Percentiles rank a stretch among this genome's conserved stretches.
These are phyloP conservation scores for Botrytis hyacinthi DNA, from an alignment of 2,329 filamentous ascomycete genomes.

Conservation along the genomic window DNA sequence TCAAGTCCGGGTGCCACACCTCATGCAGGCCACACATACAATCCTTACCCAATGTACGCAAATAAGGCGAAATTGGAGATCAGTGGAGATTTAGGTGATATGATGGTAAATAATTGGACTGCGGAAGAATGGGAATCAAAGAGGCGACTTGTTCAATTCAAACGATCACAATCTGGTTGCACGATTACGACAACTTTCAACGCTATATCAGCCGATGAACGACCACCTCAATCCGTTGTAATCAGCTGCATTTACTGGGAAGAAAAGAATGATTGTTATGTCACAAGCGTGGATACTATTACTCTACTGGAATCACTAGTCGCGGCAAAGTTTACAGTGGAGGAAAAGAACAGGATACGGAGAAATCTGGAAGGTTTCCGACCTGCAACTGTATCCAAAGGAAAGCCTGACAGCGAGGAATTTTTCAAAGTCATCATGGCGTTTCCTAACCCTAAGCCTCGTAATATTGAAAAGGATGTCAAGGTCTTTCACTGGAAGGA, in stretches of 20 bases:
- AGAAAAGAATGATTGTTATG: constrained; percentile 84
- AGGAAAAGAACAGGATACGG: constrained; percentile 97
- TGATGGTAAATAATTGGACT: constrained; percentile 81
- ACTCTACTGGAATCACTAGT: constrained; percentile 90
- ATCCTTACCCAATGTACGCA: constrained; percentile 67
- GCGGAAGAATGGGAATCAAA: constrained; percentile 75
- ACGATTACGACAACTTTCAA: constrained; percentile 79
- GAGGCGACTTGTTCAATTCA: constrained; percentile 85
- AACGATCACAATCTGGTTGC: constrained; percentile 75
- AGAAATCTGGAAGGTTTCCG: constrained; percentile 94
- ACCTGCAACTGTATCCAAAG: constrained; percentile 89
- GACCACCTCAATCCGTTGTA: constrained; percentile 81
- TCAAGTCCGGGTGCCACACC: constrained; percentile 47
- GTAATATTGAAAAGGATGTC: constrained; percentile 98
- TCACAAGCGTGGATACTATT: constrained; percentile 97
- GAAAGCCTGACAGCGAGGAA: constrained; percentile 86
- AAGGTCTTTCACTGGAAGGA: constrained; percentile 99
- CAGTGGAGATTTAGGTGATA: constrained; percentile 72
- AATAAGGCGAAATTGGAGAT: constrained; percentile 82
- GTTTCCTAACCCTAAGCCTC: constrained; percentile 89
- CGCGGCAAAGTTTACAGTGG: constrained; percentile 81
- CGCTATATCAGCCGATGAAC: constrained; percentile 73
- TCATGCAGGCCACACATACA: constrained; percentile 39
- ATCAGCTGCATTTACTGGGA: constrained; percentile 98
- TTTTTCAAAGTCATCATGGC: constrained; percentile 99